These are phyloP conservation scores for Bimuria novae-zelandiae DNA, from an alignment of 2,329 filamentous ascomycete genomes.

Conservation along the genomic window DNA sequence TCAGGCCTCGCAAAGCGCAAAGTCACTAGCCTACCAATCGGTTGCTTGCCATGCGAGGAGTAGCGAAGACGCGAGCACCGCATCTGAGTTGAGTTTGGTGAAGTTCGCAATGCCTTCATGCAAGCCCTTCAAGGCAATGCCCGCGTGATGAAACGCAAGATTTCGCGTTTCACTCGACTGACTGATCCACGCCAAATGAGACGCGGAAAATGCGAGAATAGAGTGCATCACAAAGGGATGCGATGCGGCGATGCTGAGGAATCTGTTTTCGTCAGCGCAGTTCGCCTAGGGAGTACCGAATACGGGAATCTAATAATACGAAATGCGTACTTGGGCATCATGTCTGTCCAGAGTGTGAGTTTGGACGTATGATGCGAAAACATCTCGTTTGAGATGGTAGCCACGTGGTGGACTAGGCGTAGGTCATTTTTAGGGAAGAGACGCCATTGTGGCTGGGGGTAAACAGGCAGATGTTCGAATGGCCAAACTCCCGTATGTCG, in stretches of 20 bases:
- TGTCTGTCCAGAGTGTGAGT: slow-evolving; percentile 89
- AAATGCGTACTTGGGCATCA: slow-evolving; percentile 81
- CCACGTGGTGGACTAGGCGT: slow-evolving; percentile 87
- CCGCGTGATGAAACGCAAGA: slow-evolving; percentile 87
- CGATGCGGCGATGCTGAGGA: slow-evolving; percentile 79
- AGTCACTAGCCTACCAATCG: slow-evolving; percentile 72
- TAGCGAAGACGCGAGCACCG: slow-evolving; percentile 86
- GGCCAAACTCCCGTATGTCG: slow-evolving; percentile 82
- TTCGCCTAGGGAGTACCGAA: slow-evolving; percentile 25
- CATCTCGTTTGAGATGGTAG: slow-evolving; percentile 82
- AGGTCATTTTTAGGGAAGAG: slow-evolving; percentile 77
- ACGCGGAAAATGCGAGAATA: slow-evolving; percentile 89
- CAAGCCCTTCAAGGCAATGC: slow-evolving; percentile 81
- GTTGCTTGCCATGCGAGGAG: slow-evolving; percentile 94
- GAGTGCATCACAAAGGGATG: slow-evolving; percentile 93
- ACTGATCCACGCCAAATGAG: slow-evolving; percentile 88
- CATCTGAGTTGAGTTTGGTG: slow-evolving; percentile 84
- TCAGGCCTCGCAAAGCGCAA: not conserved
- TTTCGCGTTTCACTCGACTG: slow-evolving; percentile 83
- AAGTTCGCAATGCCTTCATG: slow-evolving; percentile 87
- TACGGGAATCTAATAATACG: slow-evolving; percentile 25
- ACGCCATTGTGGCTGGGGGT: slow-evolving; percentile 73
- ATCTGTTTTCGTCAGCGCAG: slow-evolving; percentile 57
- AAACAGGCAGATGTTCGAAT: slow-evolving; percentile 79
- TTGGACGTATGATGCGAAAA: slow-evolving; percentile 75